phyloP scores from a whole-genome alignment of 495 filamentous ascomycete species.

The Pyrenula massariospora region DNA sequence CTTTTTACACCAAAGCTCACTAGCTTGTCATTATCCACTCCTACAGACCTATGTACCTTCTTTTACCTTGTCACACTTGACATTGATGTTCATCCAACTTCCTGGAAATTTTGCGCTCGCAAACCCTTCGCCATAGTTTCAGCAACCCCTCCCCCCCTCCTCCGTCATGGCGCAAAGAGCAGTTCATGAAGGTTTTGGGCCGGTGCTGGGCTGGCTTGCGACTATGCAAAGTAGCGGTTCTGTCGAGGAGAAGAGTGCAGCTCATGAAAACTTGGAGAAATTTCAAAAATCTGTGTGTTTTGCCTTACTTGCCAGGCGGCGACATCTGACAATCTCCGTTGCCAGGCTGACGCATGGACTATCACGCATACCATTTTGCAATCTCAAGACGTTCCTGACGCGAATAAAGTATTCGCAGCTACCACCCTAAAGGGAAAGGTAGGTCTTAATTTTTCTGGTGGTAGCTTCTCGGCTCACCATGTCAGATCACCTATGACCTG shows the following conservation, averaged over 20 bases:
- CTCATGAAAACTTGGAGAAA: conserved; percentile 79
- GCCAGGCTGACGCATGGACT: conserved; percentile 78
- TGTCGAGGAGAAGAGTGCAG: conserved; percentile 72
- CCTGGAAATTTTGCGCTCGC: not conserved
- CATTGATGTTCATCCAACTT: not conserved
- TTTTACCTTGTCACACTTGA: too few species aligned
- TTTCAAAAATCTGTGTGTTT: conserved; percentile 95
- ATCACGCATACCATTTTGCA: conserved; percentile 77
- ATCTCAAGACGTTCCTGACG: conserved; percentile 55
- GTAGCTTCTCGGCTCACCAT: conserved; percentile 17
- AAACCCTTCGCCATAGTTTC: conserved; percentile 10
- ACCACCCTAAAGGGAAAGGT: conserved; percentile 98
- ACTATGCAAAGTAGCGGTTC: conserved; percentile 83
- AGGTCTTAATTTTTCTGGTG: conserved; percentile 11
- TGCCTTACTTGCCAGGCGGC: conserved; percentile 1
- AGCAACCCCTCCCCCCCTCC: conserved; percentile 11
- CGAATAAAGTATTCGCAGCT: conserved; percentile 89
- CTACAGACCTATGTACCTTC: too few species aligned
- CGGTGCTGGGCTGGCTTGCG: conserved; percentile 75
- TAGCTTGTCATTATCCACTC: too few species aligned
- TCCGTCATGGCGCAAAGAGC: conserved; percentile 5
- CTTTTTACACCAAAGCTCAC: too few species aligned
- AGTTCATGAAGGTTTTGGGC: conserved; percentile 55
- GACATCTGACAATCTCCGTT: not conserved
- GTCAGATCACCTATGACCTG: conserved; percentile 69